These are phyloP conservation scores for Triticum timopheevii DNA, from an alignment of 176 grass and related monocot species.

Conservation along the genomic window DNA sequence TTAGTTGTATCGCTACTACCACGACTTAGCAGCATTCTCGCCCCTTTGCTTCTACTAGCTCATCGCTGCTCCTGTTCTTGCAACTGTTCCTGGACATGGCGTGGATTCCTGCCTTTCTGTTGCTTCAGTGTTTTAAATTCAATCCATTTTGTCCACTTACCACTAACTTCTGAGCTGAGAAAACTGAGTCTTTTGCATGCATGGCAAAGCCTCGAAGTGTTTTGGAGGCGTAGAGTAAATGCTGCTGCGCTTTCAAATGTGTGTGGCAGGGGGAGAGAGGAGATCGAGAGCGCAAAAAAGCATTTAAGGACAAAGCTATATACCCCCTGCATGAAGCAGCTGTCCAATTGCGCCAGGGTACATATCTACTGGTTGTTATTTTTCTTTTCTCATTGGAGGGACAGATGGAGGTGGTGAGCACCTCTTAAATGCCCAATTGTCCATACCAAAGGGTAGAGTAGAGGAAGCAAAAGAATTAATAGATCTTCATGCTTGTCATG, in stretches of 20 bases:
- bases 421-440: constrained; percentile 49
- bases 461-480: background rate
- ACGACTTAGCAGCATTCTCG: background rate
- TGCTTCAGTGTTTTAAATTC: constrained; percentile 51
- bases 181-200: constrained; percentile 23
- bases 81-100: constrained; percentile 55
- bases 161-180: constrained; percentile 43
- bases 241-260: constrained; percentile 13
- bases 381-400: constrained; percentile 13
- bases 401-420: constrained; percentile 43
- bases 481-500: constrained; percentile 2
- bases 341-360: constrained; percentile 37
- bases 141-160: constrained; percentile 54
- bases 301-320: constrained; percentile 55
- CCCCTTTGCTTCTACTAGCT: background rate
- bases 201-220: constrained; percentile 15
- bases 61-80: constrained; percentile 31
- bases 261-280: background rate
- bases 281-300: background rate
- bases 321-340: constrained; percentile 36
- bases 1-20: background rate
- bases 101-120: constrained; percentile 47
- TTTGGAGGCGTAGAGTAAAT: constrained; percentile 22
- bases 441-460: background rate
- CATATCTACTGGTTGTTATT: constrained; percentile 1